These are phyloP conservation scores for Paecilomyces niveus DNA, from an alignment of 2,329 filamentous ascomycete species.

Conservation along the genomic window DNA sequence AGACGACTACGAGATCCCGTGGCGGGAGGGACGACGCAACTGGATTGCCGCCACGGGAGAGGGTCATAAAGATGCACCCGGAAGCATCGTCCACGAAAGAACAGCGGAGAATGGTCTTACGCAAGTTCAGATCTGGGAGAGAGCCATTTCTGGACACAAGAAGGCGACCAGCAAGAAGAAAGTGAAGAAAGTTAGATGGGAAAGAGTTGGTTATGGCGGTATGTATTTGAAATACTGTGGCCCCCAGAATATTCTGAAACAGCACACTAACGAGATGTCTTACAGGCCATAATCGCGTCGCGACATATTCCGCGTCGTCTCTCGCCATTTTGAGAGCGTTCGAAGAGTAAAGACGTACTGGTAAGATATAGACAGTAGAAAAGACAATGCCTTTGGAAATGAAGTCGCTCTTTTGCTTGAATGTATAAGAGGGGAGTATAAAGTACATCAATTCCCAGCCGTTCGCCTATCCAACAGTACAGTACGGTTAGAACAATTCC, in stretches of 20 bases:
- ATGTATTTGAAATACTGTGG: constrained; percentile 10
- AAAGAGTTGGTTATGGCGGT: constrained; percentile 38
- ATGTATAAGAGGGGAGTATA: constrained; percentile 8
- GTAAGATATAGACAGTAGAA: background rate
- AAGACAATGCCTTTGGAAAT: background rate
- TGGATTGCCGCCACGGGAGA: constrained; percentile 33
- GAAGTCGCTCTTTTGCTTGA: background rate
- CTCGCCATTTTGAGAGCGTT: constrained; percentile 33
- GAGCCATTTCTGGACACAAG: constrained; percentile 5
- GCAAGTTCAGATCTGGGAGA: constrained; percentile 34
- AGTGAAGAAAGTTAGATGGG: constrained; percentile 37
- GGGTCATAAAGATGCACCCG: constrained; percentile 15
- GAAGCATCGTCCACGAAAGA: constrained; percentile 21
- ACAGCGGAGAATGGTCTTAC: constrained; percentile 20
- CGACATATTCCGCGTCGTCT: constrained; percentile 30
- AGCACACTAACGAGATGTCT: background rate
- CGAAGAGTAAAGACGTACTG: constrained; percentile 17
- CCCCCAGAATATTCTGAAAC: background rate
- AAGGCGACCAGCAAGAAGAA: constrained; percentile 4
- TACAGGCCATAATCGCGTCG: constrained; percentile 34
- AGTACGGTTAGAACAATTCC: constrained; percentile 12
- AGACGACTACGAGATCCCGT: constrained; percentile 78
- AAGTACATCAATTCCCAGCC: constrained; percentile 5
- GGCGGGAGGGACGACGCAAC: constrained; percentile 39
- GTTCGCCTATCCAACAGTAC: constrained; percentile 13